phyloP scores from a whole-genome alignment of 257 asterid genomes.

The Ocimum tenuiflorum region DNA sequence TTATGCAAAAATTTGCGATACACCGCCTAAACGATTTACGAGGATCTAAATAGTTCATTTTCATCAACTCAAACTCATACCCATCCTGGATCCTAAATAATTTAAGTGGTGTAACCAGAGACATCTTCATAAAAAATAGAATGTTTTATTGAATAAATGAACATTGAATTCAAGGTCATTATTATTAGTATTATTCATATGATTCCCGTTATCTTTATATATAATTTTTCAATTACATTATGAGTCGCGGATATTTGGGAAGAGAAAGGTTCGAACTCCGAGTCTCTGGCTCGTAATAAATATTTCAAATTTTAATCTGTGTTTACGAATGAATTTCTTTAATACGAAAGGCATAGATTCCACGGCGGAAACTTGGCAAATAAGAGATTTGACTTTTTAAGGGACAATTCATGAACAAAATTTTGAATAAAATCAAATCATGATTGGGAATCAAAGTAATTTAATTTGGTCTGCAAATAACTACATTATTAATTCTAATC shows the following conservation, averaged over 20 bases:
- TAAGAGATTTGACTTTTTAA: slow-evolving; percentile 28
- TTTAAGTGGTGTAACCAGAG: too few relatives aligned
- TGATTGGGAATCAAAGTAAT: slow-evolving; percentile 11
- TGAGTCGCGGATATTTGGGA: too few relatives aligned
- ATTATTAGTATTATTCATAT: slow-evolving; percentile 11
- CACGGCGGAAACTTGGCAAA: neutral
- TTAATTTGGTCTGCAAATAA: slow-evolving; percentile 16
- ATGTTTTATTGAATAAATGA: too few relatives aligned
- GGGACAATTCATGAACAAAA: slow-evolving; percentile 15
- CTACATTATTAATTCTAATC: neutral
- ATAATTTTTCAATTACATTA: slow-evolving; percentile 31
- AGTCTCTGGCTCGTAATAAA: too few relatives aligned
- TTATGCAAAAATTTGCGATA: too few relatives aligned
- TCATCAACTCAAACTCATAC: too few relatives aligned
- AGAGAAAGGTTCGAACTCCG: too few relatives aligned
- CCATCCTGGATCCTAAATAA: too few relatives aligned
- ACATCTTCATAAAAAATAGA: too few relatives aligned
- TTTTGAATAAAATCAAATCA: neutral
- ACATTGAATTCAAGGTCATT: too few relatives aligned
- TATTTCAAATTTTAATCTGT: slow-evolving; percentile 17
- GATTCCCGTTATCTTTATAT: slow-evolving; percentile 32
- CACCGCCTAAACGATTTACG: too few relatives aligned
- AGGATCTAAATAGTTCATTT: too few relatives aligned
- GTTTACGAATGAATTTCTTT: slow-evolving; percentile 10
- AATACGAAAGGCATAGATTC: slow-evolving; percentile 22